phyloP scores from a whole-genome alignment of 768 basidiomycete genomes.

The Sarcodon aspratus region DNA sequence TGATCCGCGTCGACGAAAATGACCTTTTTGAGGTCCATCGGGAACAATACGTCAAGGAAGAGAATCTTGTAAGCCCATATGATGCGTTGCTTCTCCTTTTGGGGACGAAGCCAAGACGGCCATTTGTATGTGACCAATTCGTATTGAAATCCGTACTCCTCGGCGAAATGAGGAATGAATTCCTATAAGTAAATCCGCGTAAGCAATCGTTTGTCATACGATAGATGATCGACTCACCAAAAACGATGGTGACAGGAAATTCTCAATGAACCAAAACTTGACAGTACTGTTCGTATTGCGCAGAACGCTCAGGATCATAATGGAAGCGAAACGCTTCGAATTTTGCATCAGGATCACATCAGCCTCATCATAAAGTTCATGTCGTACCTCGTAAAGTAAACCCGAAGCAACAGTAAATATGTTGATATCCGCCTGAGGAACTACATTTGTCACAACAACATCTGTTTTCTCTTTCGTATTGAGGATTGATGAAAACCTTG shows the following conservation, averaged over 20 bases:
- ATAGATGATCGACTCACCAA: conserved; percentile 37
- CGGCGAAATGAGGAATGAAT: conserved; percentile 88
- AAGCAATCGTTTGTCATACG: neutral
- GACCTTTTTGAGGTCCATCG: conserved; percentile 97
- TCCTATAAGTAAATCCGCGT: conserved; percentile 35
- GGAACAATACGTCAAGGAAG: conserved; percentile 97
- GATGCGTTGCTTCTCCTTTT: conserved; percentile 95
- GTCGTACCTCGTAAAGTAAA: conserved; percentile 79
- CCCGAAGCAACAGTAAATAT: conserved; percentile 99
- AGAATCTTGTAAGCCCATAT: conserved; percentile 99
- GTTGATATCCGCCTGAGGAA: conserved; percentile 82
- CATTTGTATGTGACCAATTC: conserved; percentile 98
- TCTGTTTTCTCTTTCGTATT: conserved; percentile 3
- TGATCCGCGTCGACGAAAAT: conserved; percentile 98
- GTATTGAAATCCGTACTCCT: conserved; percentile 89
- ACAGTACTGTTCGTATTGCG: conserved; percentile 89
- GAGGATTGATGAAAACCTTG: conserved; percentile 17
- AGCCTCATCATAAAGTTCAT: neutral
- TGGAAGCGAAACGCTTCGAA: conserved; percentile 82
- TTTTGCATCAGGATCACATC: conserved; percentile 2
- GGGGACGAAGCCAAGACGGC: conserved; percentile 96
- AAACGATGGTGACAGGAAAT: conserved; percentile 97
- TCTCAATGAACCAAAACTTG: conserved; percentile 99
- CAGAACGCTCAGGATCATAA: conserved; percentile 96
- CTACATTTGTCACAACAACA: conserved; percentile 9